Evolutionary conservation across 805 yeast genomes (phyloP), one percentile per base, ranked within the genome.

Genomic region (Yarrowia keelungensis): DNA sequence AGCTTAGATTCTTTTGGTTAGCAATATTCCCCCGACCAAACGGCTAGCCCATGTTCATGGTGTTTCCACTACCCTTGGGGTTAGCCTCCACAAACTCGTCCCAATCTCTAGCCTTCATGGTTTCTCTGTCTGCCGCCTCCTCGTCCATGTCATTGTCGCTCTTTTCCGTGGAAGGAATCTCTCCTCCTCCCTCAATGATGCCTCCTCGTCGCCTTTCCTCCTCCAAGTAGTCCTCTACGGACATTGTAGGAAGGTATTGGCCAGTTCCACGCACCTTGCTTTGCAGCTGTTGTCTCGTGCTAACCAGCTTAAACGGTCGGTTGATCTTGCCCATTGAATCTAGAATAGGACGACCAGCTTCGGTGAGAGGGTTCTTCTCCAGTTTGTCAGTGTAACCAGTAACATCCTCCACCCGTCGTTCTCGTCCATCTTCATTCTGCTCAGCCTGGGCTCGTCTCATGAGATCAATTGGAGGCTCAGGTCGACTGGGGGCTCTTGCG

Each of bases 61-160:
- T 92, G 76, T 94, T 94, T 11, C 99, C 99, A 69, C 93, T 87
- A 8, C 99, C 99, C 74, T 86, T 87, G 0, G 92, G 89, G 76
- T 92, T 87, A 3, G 86, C 86, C 71, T 95, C 99, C 56, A 87
- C 87, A 82, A 94, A 95, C 70, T 90, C 96, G 78, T 95, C 99
- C 98, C 98, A 95, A 50, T 85, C 84, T 69, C 99, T 83, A 69
- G 89, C 86, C 75, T 90, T 87, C 73, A 89, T 85, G 5, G 97
- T 92, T 71, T 87, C 89, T 41, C 74, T 74, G 72, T 89, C 91
- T n/a, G 80, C 83, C 26, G 84, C 88, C 35, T 82, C 80, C 71
- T 89, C 86, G 71, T 89, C 92, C 69, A 89, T 92, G 68, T 86
- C 87, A 19, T 59, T 16, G 41, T 59, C 65, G 16, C 46, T 45